Conservation (phyloP, 23 red algal genomes). For the Cyanidiococcus yangmingshanensis region DNA sequence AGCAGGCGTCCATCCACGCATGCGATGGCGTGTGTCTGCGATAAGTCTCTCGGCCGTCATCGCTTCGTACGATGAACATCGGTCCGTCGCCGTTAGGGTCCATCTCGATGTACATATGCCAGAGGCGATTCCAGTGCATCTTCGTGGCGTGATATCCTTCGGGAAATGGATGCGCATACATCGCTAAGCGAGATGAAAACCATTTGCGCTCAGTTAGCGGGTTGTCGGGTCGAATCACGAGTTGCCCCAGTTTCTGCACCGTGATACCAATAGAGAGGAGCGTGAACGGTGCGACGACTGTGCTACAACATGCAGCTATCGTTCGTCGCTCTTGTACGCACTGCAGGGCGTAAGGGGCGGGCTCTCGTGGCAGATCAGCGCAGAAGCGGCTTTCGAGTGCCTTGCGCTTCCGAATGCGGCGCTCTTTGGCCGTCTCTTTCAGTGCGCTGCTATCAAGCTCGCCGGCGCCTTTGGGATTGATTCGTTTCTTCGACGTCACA, state of each 20-base stretch:
- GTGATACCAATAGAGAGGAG: conserved; percentile 10
- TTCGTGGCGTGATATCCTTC: conserved; percentile 5
- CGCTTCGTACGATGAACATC: neutral
- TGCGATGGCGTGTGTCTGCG: conserved; percentile 1
- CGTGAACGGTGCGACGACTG: conserved; percentile 11
- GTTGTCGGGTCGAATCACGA: conserved; percentile 3
- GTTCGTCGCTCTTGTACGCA: neutral
- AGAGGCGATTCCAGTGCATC: conserved; percentile 4
- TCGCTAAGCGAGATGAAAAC: conserved; percentile 2
- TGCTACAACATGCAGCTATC: neutral
- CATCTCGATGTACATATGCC: conserved; percentile 9
- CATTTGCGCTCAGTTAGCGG: conserved; percentile 1
- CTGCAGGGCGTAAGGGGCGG: conserved; percentile 12
- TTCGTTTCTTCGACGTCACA: neutral
- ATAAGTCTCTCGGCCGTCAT: conserved; percentile 9
- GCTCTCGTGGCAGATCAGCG: conserved; percentile 10
- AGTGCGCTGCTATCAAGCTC: neutral
- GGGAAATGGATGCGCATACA: conserved; percentile 17
- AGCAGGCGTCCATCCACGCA: conserved; percentile 15
- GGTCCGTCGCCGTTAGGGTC: neutral
- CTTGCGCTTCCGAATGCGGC: neutral
- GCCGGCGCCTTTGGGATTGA: neutral
- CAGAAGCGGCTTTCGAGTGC: conserved; percentile 10
- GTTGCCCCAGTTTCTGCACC: neutral
- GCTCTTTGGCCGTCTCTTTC: neutral